Evolutionary conservation across 805 yeast species (phyloP).

Genomic region (Danielia oregonensis): DNA sequence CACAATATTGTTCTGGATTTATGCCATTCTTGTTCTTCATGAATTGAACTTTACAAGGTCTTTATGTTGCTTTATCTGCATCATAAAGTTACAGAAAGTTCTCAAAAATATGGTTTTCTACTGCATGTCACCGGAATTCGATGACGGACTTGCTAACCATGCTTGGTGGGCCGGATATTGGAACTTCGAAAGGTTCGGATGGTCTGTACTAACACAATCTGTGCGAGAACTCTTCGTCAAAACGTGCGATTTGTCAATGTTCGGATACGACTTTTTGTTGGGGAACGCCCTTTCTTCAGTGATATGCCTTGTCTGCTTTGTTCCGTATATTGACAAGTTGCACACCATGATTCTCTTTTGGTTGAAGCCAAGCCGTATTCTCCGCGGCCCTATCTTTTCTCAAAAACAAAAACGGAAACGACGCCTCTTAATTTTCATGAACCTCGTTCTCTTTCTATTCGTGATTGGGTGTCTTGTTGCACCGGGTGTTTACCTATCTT

Average conservation of each 20-base stretch:
- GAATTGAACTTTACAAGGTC: constrained; percentile 39
- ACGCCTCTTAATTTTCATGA: constrained; percentile 32
- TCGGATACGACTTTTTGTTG: constrained; percentile 45
- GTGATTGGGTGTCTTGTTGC: too few species aligned
- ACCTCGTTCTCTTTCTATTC: constrained; percentile 43
- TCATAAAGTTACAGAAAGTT: constrained; percentile 34
- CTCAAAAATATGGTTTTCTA: constrained; percentile 29
- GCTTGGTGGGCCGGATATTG: constrained; percentile 58
- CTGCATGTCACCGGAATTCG: constrained; percentile 40
- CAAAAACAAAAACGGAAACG: constrained; percentile 33
- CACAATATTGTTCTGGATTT: constrained; percentile 30
- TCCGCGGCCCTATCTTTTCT: constrained; percentile 37
- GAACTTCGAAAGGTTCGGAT: constrained; percentile 37
- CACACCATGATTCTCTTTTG: constrained; percentile 50
- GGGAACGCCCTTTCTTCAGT: constrained; percentile 40
- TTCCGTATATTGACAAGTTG: constrained; percentile 47
- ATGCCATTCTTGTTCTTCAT: constrained; percentile 37
- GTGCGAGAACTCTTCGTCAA: constrained; percentile 45
- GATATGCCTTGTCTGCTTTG: constrained; percentile 37
- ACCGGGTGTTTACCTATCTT: too few species aligned
- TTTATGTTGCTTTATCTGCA: constrained; percentile 35
- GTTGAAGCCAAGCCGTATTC: constrained; percentile 37
- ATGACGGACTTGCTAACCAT: constrained; percentile 36
- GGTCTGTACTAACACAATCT: constrained; percentile 40
- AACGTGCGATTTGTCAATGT: constrained; percentile 40